Evolutionary conservation across 352 stramenopile genomes (phyloP).

Genomic region (Phytophthora sansomeana): DNA sequence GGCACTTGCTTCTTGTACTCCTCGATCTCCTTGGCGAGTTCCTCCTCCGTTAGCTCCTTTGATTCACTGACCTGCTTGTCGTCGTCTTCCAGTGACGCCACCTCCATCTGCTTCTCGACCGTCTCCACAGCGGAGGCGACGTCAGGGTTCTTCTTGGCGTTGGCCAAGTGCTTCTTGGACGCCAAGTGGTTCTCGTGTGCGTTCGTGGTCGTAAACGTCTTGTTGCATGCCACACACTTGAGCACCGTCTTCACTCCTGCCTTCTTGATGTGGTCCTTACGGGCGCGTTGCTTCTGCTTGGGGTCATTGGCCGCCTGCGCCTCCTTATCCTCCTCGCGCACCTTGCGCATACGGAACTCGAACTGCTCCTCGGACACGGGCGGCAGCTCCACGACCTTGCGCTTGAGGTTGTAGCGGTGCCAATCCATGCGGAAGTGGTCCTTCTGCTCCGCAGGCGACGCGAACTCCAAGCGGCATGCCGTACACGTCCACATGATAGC

Average conservation of each 20-base stretch:
- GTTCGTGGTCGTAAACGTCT: slow-evolving; percentile 84
- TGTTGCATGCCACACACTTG: slow-evolving; percentile 89
- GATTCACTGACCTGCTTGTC: slow-evolving; percentile 19
- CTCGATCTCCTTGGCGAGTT: slow-evolving; percentile 70
- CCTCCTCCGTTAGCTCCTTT: slow-evolving; percentile 61
- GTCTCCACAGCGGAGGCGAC: slow-evolving; percentile 57
- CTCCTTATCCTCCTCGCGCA: slow-evolving; percentile 69
- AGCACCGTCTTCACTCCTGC: slow-evolving; percentile 71
- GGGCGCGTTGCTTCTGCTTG: slow-evolving; percentile 76
- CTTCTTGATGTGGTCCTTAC: slow-evolving; percentile 77
- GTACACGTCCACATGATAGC: slow-evolving; percentile 81
- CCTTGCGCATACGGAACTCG: slow-evolving; percentile 79
- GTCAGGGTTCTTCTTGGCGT: slow-evolving; percentile 78
- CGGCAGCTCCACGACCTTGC: slow-evolving; percentile 94
- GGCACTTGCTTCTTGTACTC: slow-evolving; percentile 81
- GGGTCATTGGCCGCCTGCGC: slow-evolving; percentile 61
- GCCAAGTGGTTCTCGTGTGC: slow-evolving; percentile 86
- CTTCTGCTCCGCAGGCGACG: slow-evolving; percentile 69
- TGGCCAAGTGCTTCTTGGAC: slow-evolving; percentile 88
- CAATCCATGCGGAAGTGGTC: slow-evolving; percentile 97
- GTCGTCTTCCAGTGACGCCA: slow-evolving; percentile 42
- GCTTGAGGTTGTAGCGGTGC: slow-evolving; percentile 97
- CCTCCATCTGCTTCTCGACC: slow-evolving; percentile 74
- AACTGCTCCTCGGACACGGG: slow-evolving; percentile 92
- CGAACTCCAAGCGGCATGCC: slow-evolving; percentile 80